Evolutionary conservation across 2,329 filamentous ascomycete species (phyloP).

Genomic region (Xylaria sp.): DNA sequence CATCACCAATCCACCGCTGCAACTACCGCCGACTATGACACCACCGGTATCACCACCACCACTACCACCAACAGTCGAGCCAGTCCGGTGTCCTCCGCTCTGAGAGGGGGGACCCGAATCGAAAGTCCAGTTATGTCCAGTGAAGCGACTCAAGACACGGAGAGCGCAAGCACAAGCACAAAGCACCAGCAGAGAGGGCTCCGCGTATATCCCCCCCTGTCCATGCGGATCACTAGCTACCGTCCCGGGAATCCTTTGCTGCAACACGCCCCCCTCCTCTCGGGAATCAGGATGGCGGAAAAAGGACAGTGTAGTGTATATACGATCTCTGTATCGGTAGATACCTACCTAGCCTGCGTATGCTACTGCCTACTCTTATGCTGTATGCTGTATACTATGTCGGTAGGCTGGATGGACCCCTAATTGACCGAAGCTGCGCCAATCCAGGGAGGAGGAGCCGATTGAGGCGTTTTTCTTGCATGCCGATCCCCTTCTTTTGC

Average conservation of each 20-base stretch:
- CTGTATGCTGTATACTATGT: background rate
- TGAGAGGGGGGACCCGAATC: background rate
- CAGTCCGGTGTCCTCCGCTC: slow-evolving; percentile 4
- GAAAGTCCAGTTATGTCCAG: background rate
- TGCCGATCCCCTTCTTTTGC: slow-evolving; percentile 19
- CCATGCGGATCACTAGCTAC: slow-evolving; percentile 27
- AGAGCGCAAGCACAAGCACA: slow-evolving; percentile 3
- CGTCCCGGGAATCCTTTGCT: slow-evolving; percentile 37
- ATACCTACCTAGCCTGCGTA: background rate
- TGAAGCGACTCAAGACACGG: slow-evolving; percentile 16
- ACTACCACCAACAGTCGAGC: background rate
- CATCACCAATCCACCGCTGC: slow-evolving; percentile 19
- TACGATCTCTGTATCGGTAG: background rate
- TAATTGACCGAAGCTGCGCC: slow-evolving; percentile 22
- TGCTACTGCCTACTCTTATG: background rate
- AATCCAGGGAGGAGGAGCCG: slow-evolving; percentile 18
- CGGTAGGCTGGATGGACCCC: slow-evolving; percentile 26
- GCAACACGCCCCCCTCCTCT: slow-evolving; percentile 26
- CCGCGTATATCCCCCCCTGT: background rate
- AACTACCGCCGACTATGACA: slow-evolving; percentile 12
- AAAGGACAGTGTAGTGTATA: background rate
- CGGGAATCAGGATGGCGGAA: slow-evolving; percentile 17
- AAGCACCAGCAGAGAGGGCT: background rate
- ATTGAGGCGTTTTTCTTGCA: slow-evolving; percentile 27
- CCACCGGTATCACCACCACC: slow-evolving; percentile 15